Evolutionary conservation across 345 rosid species (phyloP), one percentile per base, ranked within the genome.

Genomic region (Limnanthes douglasii): DNA sequence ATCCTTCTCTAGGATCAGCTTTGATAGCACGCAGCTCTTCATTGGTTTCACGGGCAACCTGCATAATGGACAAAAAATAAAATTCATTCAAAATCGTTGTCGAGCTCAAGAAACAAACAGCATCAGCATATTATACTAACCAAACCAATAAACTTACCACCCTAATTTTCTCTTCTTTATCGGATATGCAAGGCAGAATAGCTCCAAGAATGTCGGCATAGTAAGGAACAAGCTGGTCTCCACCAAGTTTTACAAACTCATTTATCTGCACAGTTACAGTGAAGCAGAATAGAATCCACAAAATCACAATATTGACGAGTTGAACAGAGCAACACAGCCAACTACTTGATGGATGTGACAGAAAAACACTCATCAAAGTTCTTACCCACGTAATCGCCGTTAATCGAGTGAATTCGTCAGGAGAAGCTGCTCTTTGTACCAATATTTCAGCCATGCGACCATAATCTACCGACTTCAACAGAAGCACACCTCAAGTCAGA

Each of bases 391-490:
- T 92, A 48, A 92, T 68, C 12, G 96, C 95, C 11, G 99, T 92
- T 60, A 85, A 63, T 43, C 99, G 80, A 44, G 99, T 92, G 48
- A 92, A 92, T 57, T 85, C 96, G 71, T 92, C 99, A 29, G 66
- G 41, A 60, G 95, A 73, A 61, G 78, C 69, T 45, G 95, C 99
- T 59, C 99, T 85, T 64, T 62, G 82, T 60, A 92, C 96, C 71
- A 92, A 60, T 59, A 92, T 92, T 66, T 92, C 95, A 51, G 99
- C 94, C 99, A 92, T 92, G 48, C 99, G 96, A 61, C 95, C 93
- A 75, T 92, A 92, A 81, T 92, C 99, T 85, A 85, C 99, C 81
- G 99, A 92, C 99, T 92, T 81, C 77, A 80, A 78, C 64, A 84
- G 73, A 59, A 72, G 68, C 67, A 90, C 86, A n/a, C n/a, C n/a